Evolutionary conservation across 1,284 basidiomycete genomes (phyloP), one percentile per base, ranked within the genome.

Genomic region (Sparassis latifolia): DNA sequence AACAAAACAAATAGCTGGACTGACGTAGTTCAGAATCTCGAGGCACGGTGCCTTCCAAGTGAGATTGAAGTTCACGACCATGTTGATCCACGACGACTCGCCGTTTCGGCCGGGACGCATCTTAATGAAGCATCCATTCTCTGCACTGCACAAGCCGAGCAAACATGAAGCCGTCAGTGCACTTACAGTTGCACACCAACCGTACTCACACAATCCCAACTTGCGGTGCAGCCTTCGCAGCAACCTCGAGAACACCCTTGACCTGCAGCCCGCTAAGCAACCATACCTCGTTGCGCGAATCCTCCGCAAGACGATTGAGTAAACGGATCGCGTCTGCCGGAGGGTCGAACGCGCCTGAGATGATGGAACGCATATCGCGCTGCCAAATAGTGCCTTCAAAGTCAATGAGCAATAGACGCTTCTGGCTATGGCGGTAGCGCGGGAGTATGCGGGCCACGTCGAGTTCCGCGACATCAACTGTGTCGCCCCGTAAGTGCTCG

Each of bases 111-210:
- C 63, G 6, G 70, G 61, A 29, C 70, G 69, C 32, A 83, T 78
- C 71, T 82, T 86, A 63, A 92, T 79, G 63, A 84, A 92, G 67
- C 92, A 94, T 1, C 91, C 92, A 55, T 93, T 91, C 70, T 94
- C 91, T 0, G 89, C 88, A 0, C 84, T 86, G 52, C 5, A 48
- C 39, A 40, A 40, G 27, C n/a, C 5, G 5, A 7, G 40, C 40
- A 10, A 38, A 7, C 32, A 30, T 33, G 30, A 43, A 49, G 32
- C 29, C 33, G 29, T 45, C 3, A 44, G 31, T n/a, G 45, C 12
- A 12, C 35, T 6, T 12, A 7, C 7, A 6, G 35, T 37, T 37
- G 35, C 1, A 37, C 1, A 7, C 7, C 1, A 6, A 12, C 35
- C 7, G 20, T 9, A 73, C 81, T 65, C 62, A 84, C 74, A 91